Percentiles rank a stretch among this genome's conserved stretches.
These are phyloP conservation scores for Carnegiea gigantea DNA, from an alignment of 179 eudicot species.

Conservation along the genomic window DNA sequence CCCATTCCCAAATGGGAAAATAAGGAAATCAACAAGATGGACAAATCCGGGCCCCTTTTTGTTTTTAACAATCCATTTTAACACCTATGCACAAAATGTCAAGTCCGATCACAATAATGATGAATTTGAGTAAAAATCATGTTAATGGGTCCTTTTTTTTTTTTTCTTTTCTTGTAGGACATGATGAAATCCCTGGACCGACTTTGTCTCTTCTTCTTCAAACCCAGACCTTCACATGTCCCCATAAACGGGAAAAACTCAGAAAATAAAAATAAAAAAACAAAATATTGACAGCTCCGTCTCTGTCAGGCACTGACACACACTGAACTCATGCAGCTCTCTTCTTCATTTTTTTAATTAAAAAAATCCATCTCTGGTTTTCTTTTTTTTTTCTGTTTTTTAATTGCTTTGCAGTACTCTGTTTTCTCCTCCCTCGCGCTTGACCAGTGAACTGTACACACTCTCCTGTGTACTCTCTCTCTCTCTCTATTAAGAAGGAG, in stretches of 20 bases:
- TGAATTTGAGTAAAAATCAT: too few relatives aligned
- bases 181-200: slow-evolving; percentile 3
- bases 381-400: background rate
- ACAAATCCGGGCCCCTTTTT: too few relatives aligned
- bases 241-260: background rate
- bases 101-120: too few relatives aligned
- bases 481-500: background rate
- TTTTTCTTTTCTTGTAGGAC: background rate
- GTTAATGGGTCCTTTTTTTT: background rate
- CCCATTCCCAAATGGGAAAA: too few relatives aligned
- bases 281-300: background rate
- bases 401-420: background rate
- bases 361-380: background rate
- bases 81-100: too few relatives aligned
- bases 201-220: slow-evolving; percentile 2
- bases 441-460: background rate
- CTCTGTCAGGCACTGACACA: slow-evolving; percentile 26
- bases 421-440: slow-evolving; percentile 1
- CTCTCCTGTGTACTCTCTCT: background rate
- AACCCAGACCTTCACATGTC: background rate
- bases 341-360: slow-evolving; percentile 15
- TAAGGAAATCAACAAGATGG: too few relatives aligned
- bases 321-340: slow-evolving; percentile 33
- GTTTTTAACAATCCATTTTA: too few relatives aligned
- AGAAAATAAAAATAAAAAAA: background rate